Conservation (phyloP, 177 flowering plant species). For the Vitis hybrid region DNA sequence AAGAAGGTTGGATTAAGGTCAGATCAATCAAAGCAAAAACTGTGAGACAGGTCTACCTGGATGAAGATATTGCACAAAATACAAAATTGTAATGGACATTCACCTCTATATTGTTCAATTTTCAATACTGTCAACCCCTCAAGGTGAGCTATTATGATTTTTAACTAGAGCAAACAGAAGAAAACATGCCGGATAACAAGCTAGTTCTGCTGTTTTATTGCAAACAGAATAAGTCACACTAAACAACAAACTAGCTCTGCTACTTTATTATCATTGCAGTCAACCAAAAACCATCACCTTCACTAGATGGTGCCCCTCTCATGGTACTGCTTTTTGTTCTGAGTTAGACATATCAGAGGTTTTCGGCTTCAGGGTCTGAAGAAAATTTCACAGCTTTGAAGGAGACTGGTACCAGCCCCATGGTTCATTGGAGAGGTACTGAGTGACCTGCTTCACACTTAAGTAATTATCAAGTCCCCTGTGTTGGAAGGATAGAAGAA, state of each 20-base stretch:
- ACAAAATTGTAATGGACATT: too few species aligned
- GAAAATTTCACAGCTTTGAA: conserved; percentile 55
- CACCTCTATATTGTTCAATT: too few species aligned
- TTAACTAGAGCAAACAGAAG: too few species aligned
- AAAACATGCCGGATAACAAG: too few species aligned
- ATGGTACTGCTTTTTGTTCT: neutral
- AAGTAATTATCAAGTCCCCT: conserved; percentile 97
- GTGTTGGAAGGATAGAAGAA: conserved; percentile 2
- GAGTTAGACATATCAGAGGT: neutral
- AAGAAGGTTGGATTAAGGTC: too few species aligned
- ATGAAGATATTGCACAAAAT: too few species aligned
- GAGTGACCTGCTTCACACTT: conserved; percentile 91
- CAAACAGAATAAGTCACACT: neutral
- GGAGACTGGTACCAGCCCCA: conserved; percentile 94
- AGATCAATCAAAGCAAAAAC: too few species aligned
- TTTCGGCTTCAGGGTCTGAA: neutral
- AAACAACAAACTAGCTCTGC: neutral
- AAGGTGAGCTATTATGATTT: too few species aligned
- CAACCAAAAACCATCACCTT: too few species aligned
- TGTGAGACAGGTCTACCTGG: too few species aligned
- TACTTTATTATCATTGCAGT: neutral
- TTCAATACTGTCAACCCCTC: too few species aligned
- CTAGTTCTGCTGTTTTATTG: neutral
- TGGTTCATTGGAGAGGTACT: conserved; percentile 68
- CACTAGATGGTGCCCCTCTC: neutral